Percentiles rank a stretch among this genome's conserved stretches.
phyloP scores from a whole-genome alignment of 2,329 filamentous ascomycete genomes.

The Eutypella sp. region DNA sequence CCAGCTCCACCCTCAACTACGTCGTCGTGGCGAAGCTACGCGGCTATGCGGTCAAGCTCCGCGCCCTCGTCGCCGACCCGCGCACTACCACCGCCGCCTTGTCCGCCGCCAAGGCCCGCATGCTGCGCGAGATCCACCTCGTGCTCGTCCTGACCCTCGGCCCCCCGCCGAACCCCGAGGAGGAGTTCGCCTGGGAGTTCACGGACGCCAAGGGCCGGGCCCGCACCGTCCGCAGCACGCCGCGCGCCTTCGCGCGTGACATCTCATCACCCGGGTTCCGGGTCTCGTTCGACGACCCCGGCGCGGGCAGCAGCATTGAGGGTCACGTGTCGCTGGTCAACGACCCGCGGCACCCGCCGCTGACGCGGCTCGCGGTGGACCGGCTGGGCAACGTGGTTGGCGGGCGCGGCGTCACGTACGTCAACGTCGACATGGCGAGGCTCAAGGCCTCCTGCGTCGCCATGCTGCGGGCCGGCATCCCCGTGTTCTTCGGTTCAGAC shows the following conservation, averaged over 20 bases:
- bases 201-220: constrained; percentile 63
- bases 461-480: constrained; percentile 73
- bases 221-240: constrained; percentile 59
- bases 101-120: constrained; percentile 59
- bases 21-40: constrained; percentile 80
- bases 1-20: constrained; percentile 63
- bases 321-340: constrained; percentile 77
- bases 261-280: constrained; percentile 57
- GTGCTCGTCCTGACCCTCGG: constrained; percentile 81
- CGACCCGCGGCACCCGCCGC: constrained; percentile 73
- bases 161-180: constrained; percentile 64
- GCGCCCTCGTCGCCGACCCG: constrained; percentile 44
- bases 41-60: constrained; percentile 73
- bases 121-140: constrained; percentile 74
- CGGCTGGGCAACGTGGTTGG: constrained; percentile 78
- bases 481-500: constrained; percentile 85
- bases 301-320: constrained; percentile 54
- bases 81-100: constrained; percentile 31
- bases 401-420: constrained; percentile 69
- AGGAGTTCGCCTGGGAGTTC: constrained; percentile 77
- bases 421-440: constrained; percentile 70
- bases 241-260: constrained; percentile 66
- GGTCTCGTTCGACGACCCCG: too few species aligned
- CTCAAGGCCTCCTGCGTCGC: constrained; percentile 70
- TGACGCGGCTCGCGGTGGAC: constrained; percentile 68